These are phyloP conservation scores for Botrytis byssoidea DNA, from an alignment of 2,329 filamentous ascomycete genomes.

Conservation along the genomic window DNA sequence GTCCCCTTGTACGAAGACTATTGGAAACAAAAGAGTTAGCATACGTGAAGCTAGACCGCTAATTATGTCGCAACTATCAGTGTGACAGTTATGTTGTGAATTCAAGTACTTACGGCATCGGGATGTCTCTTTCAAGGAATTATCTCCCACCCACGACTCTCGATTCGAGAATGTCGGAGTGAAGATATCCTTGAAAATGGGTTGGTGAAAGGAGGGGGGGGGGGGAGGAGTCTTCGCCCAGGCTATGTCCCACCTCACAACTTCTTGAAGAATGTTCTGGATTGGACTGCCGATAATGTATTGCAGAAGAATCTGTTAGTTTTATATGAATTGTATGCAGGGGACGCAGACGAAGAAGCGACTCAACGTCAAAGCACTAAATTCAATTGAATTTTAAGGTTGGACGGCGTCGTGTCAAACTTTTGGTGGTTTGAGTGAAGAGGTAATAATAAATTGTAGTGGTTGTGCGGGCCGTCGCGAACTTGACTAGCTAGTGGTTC, in stretches of 20 bases:
- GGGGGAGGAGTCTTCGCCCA: constrained; percentile 19
- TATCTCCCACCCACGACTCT: constrained; percentile 38
- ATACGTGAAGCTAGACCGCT: constrained; percentile 2
- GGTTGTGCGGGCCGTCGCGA: constrained; percentile 20
- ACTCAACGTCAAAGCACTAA: neutral
- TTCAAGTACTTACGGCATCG: constrained; percentile 29
- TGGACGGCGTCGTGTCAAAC: neutral
- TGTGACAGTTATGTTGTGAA: constrained; percentile 9
- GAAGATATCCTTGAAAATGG: constrained; percentile 35
- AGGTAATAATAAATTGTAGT: neutral
- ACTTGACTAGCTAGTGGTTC: constrained; percentile 7
- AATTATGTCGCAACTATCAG: constrained; percentile 2
- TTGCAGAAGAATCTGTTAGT: neutral
- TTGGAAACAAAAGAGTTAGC: neutral
- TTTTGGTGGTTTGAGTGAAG: neutral
- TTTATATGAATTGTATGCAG: neutral
- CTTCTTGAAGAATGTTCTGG: constrained; percentile 6
- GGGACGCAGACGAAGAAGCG: constrained; percentile 2
- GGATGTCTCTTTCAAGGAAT: constrained; percentile 30
- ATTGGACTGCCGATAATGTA: constrained; percentile 10
- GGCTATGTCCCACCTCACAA: constrained; percentile 6
- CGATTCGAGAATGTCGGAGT: constrained; percentile 38
- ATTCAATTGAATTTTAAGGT: constrained; percentile 10
- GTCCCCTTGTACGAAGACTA: constrained; percentile 10
- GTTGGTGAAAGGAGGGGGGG: constrained; percentile 25